Evolutionary conservation across 371 early-diverging fungal genomes (phyloP), one percentile per base, ranked within the genome.

Genomic region (Rhizopus sp.): DNA sequence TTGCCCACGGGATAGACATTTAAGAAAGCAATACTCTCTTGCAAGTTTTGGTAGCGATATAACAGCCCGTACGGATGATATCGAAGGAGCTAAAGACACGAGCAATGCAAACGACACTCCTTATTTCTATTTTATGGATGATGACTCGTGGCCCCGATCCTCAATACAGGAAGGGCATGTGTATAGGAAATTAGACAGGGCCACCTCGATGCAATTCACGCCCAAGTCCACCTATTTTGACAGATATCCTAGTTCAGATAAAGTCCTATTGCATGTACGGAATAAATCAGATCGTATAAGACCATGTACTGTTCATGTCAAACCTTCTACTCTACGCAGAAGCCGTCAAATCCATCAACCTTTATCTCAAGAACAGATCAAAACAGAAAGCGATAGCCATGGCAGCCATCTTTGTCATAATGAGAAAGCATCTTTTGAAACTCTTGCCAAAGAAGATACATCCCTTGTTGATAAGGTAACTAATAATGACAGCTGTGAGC

Each of bases 401-500:
- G 5, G 10, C 5, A 37, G 38, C 38, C 10, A 37, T 13, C 7
- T 37, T 0, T 16, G 15, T 13, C 40, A 55, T 1, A 39, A 45
- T 13, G 57, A 62, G 7, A 45, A 44, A 17, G 62, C 55, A 23
- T 37, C 37, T 0, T 55, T 55, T 7, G 56, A 64, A 29, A 52
- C n/a, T 5, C 13, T 39, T 13, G 5, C 41, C 65, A 23, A 35
- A 13, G 3, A 45, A 23, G 23, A 23, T 23, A 23, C 23, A 23
- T 2, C 23, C 2, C 23, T 32, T n/a, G 57, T 65, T 31, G 57
- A 66, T 57, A 44, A 61, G 10, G 61, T 62, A 8, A 58, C 61
- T 5, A 52, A 62, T 31, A 48, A 35, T 13, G 50, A 66, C 66
- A 9, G 56, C 66, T 32, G 39, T 66, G 5, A 53, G 53, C n/a